Evolutionary conservation across 192 early-diverging fungal genomes (phyloP), one percentile per base, ranked within the genome.

Genomic region (Mycoemilia scoparia): DNA sequence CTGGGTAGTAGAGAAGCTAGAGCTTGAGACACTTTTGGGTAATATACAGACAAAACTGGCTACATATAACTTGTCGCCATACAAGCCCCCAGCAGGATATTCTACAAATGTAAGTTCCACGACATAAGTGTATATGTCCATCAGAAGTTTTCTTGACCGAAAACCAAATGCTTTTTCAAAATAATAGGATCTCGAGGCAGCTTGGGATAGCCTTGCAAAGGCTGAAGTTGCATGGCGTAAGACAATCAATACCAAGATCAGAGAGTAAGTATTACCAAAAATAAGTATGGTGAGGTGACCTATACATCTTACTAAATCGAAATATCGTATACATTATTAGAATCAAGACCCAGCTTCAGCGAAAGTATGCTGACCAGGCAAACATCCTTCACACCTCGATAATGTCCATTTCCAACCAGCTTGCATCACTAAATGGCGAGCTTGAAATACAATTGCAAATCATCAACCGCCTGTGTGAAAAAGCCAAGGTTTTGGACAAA

Each of bases 31-130:
- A 20, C 57, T 96, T 24, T 61, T 96, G 26, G 82, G 90, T 13
- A 92, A 96, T 46, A 92, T 96, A 45, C 85, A 88, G 45, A 96
- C 88, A 32, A 96, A 96, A 64, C 67, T 88, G 12, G 87, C 82
- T 45, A 96, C 92, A 0, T 96, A 96, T 52, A 84, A 90, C 32
- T 58, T 95, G 29, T 61, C 68, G 18, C 74, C 85, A 9, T 96
- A 91, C 47, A 44, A 60, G 36, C 87, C 92, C 19, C 82, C 82
- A 27, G 43, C 53, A 2, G 89, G 86, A 3, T 46, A n/a, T n/a
- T n/a, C n/a, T 81, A 22, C 66, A 71, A 3, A 52, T 68, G 12
- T 35, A 46, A 15, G 75, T 78, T 54, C 24, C 31, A 19, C 24
- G 35, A 33, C 24, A n/a, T 5, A 1, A 38, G 14, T 10, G 14